These are phyloP conservation scores for Termitomyces sp. DNA, from an alignment of 768 basidiomycete genomes.

Conservation along the genomic window DNA sequence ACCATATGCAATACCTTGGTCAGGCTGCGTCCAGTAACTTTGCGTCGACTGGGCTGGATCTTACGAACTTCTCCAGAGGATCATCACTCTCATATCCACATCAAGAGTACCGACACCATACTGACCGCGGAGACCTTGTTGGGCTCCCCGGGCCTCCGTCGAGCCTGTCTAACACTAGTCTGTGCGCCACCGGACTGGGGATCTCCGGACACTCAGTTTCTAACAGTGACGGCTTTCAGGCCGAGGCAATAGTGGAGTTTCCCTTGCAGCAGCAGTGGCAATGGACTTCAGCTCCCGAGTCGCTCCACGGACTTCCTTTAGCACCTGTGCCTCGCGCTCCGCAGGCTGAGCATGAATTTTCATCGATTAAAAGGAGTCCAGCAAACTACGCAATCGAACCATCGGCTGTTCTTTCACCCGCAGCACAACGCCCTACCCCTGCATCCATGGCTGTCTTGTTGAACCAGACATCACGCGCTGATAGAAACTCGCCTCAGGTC, in stretches of 20 bases:
- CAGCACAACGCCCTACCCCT: slow-evolving; percentile 39
- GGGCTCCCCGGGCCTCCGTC: slow-evolving; percentile 23
- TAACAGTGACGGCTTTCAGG: slow-evolving; percentile 21
- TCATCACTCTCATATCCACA: slow-evolving; percentile 41
- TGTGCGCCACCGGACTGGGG: slow-evolving; percentile 41
- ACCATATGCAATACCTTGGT: slow-evolving; percentile 15
- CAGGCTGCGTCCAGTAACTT: slow-evolving; percentile 22
- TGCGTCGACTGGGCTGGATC: slow-evolving; percentile 28
- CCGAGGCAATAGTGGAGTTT: slow-evolving; percentile 37
- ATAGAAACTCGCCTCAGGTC: slow-evolving; percentile 17
- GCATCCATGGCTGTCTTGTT: slow-evolving; percentile 43
- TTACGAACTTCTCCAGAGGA: slow-evolving; percentile 45
- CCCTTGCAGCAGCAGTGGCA: slow-evolving; percentile 25
- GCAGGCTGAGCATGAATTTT: slow-evolving; percentile 17
- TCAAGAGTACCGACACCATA: slow-evolving; percentile 37
- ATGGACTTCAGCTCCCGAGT: slow-evolving; percentile 17
- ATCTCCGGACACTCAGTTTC: slow-evolving; percentile 29
- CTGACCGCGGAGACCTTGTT: slow-evolving; percentile 32
- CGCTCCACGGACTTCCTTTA: slow-evolving; percentile 26
- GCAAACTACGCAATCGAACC: slow-evolving; percentile 5
- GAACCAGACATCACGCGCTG: slow-evolving; percentile 29
- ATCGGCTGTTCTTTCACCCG: slow-evolving; percentile 27
- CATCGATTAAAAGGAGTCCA: slow-evolving; percentile 22
- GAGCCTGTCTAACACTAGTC: slow-evolving; percentile 26
- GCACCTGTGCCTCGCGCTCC: slow-evolving; percentile 23